These are phyloP conservation scores for Physcomitrellopsis africana DNA, from an alignment of 225 moss, liverwort and hornwort species.

Conservation along the genomic window DNA sequence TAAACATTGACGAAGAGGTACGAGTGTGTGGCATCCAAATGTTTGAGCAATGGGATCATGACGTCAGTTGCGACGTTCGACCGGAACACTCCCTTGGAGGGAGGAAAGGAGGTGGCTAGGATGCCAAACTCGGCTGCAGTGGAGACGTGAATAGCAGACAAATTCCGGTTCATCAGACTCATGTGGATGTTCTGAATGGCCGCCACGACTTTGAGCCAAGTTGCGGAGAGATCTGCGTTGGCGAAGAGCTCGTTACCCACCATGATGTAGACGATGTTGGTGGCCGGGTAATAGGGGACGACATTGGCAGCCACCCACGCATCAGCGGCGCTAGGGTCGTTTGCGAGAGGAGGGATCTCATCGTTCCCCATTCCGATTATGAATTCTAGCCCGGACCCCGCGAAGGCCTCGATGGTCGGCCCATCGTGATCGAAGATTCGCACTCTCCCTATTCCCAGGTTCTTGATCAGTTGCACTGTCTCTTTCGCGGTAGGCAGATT, in stretches of 20 bases:
- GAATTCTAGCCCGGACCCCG: constrained; percentile 48
- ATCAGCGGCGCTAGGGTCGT: constrained; percentile 31
- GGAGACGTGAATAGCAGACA: constrained; percentile 48
- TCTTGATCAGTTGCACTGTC: constrained; percentile 36
- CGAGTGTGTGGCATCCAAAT: constrained; percentile 40
- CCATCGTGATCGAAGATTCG: constrained; percentile 59
- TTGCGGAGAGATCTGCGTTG: constrained; percentile 27
- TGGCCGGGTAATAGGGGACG: constrained; percentile 55
- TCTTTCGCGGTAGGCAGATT: constrained; percentile 38
- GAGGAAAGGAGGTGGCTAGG: constrained; percentile 45
- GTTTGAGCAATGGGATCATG: constrained; percentile 52
- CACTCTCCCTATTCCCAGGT: constrained; percentile 48
- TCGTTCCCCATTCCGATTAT: constrained; percentile 50
- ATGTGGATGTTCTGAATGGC: constrained; percentile 54
- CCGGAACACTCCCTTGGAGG: constrained; percentile 48
- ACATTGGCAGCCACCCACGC: constrained; percentile 49
- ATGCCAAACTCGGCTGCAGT: constrained; percentile 51
- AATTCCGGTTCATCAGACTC: constrained; percentile 34
- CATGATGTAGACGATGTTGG: constrained; percentile 53
- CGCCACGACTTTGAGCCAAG: constrained; percentile 57
- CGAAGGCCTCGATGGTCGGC: constrained; percentile 52
- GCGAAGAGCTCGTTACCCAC: constrained; percentile 60
- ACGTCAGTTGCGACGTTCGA: constrained; percentile 43
- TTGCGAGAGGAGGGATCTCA: constrained; percentile 33
- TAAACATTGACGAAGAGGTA: constrained; percentile 74